These are phyloP conservation scores for Fusarium penzigii DNA, from an alignment of 2,329 filamentous ascomycete genomes.

Conservation along the genomic window DNA sequence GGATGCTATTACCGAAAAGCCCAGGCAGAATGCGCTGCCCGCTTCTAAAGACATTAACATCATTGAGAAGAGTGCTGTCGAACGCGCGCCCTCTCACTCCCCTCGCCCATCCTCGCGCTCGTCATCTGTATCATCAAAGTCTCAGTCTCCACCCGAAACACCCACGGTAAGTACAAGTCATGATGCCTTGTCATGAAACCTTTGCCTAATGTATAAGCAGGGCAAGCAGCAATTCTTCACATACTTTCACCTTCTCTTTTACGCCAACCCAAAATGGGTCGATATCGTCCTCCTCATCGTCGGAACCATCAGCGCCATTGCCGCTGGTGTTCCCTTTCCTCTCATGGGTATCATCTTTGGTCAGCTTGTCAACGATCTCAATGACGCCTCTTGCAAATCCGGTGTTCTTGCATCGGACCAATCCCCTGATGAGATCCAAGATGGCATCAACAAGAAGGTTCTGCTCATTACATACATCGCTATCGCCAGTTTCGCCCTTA, in stretches of 20 bases:
- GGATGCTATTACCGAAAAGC: neutral
- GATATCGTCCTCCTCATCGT: slow-evolving; percentile 44
- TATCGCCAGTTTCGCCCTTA: slow-evolving; percentile 61
- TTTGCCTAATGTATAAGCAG: slow-evolving; percentile 14
- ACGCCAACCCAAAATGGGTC: slow-evolving; percentile 45
- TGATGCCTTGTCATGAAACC: neutral
- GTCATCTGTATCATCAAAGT: slow-evolving; percentile 10
- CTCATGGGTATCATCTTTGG: slow-evolving; percentile 66
- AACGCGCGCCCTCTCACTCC: slow-evolving; percentile 9
- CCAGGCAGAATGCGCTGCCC: neutral
- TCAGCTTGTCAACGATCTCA: slow-evolving; percentile 62
- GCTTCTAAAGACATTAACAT: neutral
- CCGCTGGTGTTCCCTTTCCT: slow-evolving; percentile 63
- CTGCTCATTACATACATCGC: slow-evolving; percentile 64
- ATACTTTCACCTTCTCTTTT: slow-evolving; percentile 48
- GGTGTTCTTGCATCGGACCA: slow-evolving; percentile 24
- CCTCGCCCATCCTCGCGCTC: slow-evolving; percentile 10
- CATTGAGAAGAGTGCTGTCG: slow-evolving; percentile 1
- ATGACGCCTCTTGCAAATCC: slow-evolving; percentile 53
- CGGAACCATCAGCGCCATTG: slow-evolving; percentile 49
- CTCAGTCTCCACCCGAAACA: slow-evolving; percentile 5
- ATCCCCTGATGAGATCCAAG: slow-evolving; percentile 36
- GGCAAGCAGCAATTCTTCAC: slow-evolving; percentile 30
- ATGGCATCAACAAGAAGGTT: slow-evolving; percentile 57
- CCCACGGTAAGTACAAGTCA: slow-evolving; percentile 11